Conservation (phyloP, 139 green algal genomes). For the Chlorella sp. region DNA sequence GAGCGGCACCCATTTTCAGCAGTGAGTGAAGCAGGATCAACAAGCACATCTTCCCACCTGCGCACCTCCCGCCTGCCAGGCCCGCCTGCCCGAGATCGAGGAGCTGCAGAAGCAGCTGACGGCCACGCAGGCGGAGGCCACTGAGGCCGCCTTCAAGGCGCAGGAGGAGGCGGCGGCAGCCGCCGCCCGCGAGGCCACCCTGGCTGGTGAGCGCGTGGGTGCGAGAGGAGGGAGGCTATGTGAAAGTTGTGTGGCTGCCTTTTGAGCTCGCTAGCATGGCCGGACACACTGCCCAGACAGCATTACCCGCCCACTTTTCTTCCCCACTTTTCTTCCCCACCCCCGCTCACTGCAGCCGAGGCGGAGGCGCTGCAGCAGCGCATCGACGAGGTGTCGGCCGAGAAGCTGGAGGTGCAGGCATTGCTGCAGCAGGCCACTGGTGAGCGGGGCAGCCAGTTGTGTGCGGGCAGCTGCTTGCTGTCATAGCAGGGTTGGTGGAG, state of each 20-base stretch:
- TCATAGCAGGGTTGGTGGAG: no score
- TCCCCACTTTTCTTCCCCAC: neutral
- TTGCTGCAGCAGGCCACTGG: constrained; percentile 42
- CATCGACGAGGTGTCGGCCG: constrained; percentile 37
- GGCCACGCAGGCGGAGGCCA: constrained; percentile 44
- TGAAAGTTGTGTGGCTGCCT: neutral
- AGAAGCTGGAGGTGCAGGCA: constrained; percentile 51
- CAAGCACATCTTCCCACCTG: neutral
- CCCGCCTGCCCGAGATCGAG: constrained; percentile 66
- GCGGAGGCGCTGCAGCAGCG: constrained; percentile 52
- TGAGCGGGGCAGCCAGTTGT: neutral
- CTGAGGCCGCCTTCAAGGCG: constrained; percentile 34
- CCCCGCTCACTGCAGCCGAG: neutral
- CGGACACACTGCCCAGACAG: neutral
- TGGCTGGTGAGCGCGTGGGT: neutral
- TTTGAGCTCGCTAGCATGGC: neutral
- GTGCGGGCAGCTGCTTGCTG: no score
- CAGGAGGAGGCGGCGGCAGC: constrained; percentile 37
- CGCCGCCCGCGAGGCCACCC: neutral
- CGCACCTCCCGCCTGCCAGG: constrained; percentile 33
- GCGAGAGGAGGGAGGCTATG: neutral
- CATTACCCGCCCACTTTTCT: neutral
- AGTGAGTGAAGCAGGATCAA: neutral
- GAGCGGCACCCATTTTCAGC: neutral
- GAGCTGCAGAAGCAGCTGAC: constrained; percentile 54